Percentiles rank a stretch among this genome's conserved stretches.
These are phyloP conservation scores for Pythium coloratum DNA, from an alignment of 352 stramenopile species.

Conservation along the genomic window DNA sequence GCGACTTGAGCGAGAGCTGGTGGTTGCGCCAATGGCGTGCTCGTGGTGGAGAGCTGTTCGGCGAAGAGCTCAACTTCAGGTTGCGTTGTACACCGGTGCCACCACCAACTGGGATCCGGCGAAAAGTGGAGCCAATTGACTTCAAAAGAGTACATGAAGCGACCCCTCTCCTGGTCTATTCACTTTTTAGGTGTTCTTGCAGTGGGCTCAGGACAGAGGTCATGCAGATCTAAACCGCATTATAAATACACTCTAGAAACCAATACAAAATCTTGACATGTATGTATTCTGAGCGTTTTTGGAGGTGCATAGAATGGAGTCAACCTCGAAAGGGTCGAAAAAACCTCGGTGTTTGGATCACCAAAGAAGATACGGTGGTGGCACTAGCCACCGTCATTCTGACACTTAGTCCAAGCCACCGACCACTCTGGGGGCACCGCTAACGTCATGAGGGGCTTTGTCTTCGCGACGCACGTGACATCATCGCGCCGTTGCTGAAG, in stretches of 20 bases:
- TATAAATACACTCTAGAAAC: too few relatives aligned
- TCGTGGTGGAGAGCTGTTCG: not conserved
- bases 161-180: too few relatives aligned
- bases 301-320: constrained; percentile 5
- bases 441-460: not conserved
- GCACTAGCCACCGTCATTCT: constrained; percentile 11
- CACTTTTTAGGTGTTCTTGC: too few relatives aligned
- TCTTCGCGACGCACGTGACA: not conserved
- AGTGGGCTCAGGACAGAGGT: too few relatives aligned
- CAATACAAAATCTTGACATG: not conserved
- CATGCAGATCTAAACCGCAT: too few relatives aligned
- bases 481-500: not conserved
- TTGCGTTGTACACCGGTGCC: not conserved
- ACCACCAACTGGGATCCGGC: not conserved
- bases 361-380: not conserved
- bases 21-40: not conserved
- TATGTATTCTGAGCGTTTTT: constrained; percentile 10
- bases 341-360: constrained; percentile 5
- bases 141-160: not conserved
- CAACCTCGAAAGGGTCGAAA: not conserved
- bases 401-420: constrained; percentile 3
- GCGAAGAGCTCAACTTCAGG: not conserved
- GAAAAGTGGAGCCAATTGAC: not conserved
- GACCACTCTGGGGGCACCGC: not conserved
- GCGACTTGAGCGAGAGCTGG: not conserved